Evolutionary conservation across 176 grass and related monocot genomes (phyloP), one percentile per base, ranked within the genome.

Genomic region (Puya raimondii): DNA sequence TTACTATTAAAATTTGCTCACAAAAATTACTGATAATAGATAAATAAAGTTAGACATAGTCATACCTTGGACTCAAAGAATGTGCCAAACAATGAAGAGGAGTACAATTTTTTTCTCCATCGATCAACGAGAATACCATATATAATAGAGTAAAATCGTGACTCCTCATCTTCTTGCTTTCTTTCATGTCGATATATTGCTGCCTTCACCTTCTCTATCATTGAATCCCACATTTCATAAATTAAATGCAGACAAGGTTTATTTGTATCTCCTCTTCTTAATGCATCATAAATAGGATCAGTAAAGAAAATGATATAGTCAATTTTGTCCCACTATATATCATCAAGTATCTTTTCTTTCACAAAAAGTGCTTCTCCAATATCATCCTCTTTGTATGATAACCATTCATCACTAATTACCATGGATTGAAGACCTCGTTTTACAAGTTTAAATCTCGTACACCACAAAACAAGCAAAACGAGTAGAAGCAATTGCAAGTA

Each of bases 161-260:
- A 79, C 1, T 65, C 0, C 22, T 79, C 33, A 49, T 71, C 33
- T 58, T 9, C 18, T 0, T 58, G 1, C 68, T 64, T 53, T 23
- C 33, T 20, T 64, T 79, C 47, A 18, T 71, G 10, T 10, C 3
- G 3, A 71, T 78, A 70, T 57, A 78, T 70, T 6, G 3, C 65
- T 21, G 16, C 33, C 47, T 50, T 79, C 42, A 79, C 67, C 8
- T 71, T 71, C 13, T 63, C 54, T 42, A 71, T 79, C 76, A 71
- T 71, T 2, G 12, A 22, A n/a, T 78, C 66, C 66, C 52, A 78
- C 52, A 78, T 63, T n/a, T 78, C 52, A 64, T 78, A 78, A 33
- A 70, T 63, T n/a, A 70, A 49, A 70, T 78, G 47, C 4, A 80
- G 53, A 11, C 12, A 67, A 3, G 63, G 58, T 12, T n/a, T 14